A percentile compares a stretch with the other conserved stretches of the same genome.
phyloP scores from a whole-genome alignment of 768 basidiomycete genomes.

The Macrolepiota dolichaula region DNA sequence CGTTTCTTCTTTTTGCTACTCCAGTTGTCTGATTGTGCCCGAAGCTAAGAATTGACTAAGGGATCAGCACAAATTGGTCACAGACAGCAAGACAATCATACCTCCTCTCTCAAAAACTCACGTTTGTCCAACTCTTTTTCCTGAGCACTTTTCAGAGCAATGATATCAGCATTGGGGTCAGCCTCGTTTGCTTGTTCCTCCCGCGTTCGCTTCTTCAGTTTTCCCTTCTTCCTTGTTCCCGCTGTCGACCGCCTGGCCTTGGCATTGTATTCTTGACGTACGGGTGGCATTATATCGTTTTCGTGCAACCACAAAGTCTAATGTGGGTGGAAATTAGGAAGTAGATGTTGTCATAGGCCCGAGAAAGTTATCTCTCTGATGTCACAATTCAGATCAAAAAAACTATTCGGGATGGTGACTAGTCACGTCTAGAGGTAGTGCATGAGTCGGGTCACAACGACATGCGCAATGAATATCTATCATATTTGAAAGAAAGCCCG shows the following conservation, averaged over 20 bases:
- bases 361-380: neutral
- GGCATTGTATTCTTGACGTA: constrained; percentile 49
- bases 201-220: constrained; percentile 27
- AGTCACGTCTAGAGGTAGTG: no score
- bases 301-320: neutral
- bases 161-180: constrained; percentile 60
- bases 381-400: neutral
- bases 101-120: constrained; percentile 61
- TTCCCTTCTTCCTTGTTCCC: constrained; percentile 64
- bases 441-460: no score
- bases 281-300: constrained; percentile 9
- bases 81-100: constrained; percentile 19
- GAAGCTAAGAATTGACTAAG: constrained; percentile 29
- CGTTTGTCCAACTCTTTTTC: constrained; percentile 58
- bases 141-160: constrained; percentile 56
- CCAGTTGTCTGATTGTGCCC: constrained; percentile 63
- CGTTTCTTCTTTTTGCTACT: constrained; percentile 84
- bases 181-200: constrained; percentile 19
- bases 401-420: no score
- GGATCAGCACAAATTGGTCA: neutral
- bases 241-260: constrained; percentile 65
- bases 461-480: no score
- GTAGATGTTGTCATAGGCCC: neutral
- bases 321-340: neutral
- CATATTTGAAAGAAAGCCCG: no score